Base-by-base conservation (phyloP, 2,329 filamentous ascomycete genomes). In the Metarhizium sp. region DNA sequence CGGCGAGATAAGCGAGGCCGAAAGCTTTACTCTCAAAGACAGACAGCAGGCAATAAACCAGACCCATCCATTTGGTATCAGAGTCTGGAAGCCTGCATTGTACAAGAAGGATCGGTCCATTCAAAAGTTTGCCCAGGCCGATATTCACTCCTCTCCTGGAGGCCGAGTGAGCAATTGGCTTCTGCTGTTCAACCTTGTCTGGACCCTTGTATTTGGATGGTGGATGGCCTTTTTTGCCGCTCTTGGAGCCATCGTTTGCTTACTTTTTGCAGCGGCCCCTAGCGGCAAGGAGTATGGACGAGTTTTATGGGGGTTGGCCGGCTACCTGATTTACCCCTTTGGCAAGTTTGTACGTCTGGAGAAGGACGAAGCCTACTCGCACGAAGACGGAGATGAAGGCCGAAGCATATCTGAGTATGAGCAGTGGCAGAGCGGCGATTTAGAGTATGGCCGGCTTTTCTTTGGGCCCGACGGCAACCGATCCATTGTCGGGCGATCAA, bases 101-200 rank as follows among this genome's bases (percentile, higher is more conserved):
- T 99, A 99, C 80, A 99, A 99, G 74, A 99, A 99, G 72, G 86
- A 88, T 64, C 86, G 94, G 55, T 99, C 94, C 1, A 95, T 99
- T 42, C 91, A 97, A 69, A 94, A 95, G 71, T 95, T 86, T 50
- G 94, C 94, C 6, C 92, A 97, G 73, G 92, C 88, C 14, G 94
- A 99, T 69, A 97, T 99, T 57, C 94, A 99, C 74, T 97, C 92
- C 3, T 85, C 90, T 1, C 94, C 94, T 0, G 94, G 94, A 25
- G 88, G 90, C 18, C 85, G 85, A 62, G 92, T 97, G 59, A 92
- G 85, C 71, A 82, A 74, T 57, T 92, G 92, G 84, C 77, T 99
- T 46, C 79, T 94, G 53, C 75, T 95, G 57, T 95, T 95, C 74
- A 99, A 99, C 67, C 71, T 92, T 50, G 70, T 91, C 36, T 99